phyloP scores from a whole-genome alignment of 228 moss, liverwort and hornwort genomes.

The Sphagnum fallax region DNA sequence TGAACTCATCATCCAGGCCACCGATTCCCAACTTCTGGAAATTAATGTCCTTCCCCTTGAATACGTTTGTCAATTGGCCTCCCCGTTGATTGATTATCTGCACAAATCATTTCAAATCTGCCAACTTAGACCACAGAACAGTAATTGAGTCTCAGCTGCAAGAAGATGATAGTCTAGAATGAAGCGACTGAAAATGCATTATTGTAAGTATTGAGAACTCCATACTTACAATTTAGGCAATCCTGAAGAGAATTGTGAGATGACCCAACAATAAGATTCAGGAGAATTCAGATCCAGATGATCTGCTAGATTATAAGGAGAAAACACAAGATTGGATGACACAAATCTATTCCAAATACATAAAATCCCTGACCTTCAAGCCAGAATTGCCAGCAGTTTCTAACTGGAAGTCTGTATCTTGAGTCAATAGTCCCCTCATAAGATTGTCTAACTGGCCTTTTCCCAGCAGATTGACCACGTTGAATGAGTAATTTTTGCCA shows the following conservation, averaged over 20 bases:
- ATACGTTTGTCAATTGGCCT: constrained; percentile 68
- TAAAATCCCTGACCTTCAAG: constrained; percentile 52
- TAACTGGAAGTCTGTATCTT: constrained; percentile 56
- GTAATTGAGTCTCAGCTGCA: too few species aligned
- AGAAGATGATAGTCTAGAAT: neutral
- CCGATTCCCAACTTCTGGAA: constrained; percentile 95
- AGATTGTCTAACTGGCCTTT: constrained; percentile 35
- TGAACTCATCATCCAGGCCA: constrained; percentile 86
- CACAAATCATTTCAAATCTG: constrained; percentile 1
- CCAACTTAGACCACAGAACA: too few species aligned
- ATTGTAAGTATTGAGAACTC: too few species aligned
- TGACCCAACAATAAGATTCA: too few species aligned
- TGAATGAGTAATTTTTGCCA: constrained; percentile 72
- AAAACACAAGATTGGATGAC: too few species aligned
- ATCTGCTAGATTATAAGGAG: too few species aligned
- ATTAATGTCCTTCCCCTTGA: constrained; percentile 87
- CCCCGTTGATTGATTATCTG: constrained; percentile 88
- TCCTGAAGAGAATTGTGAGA: too few species aligned
- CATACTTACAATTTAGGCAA: too few species aligned
- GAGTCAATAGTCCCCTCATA: constrained; percentile 51
- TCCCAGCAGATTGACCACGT: constrained; percentile 42
- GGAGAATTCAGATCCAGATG: too few species aligned
- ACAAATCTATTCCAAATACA: too few species aligned
- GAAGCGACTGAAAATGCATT: neutral
- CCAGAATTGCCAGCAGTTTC: constrained; percentile 74